phyloP scores from a whole-genome alignment of 2,329 filamentous ascomycete genomes.

The Clonostachys rosea region DNA sequence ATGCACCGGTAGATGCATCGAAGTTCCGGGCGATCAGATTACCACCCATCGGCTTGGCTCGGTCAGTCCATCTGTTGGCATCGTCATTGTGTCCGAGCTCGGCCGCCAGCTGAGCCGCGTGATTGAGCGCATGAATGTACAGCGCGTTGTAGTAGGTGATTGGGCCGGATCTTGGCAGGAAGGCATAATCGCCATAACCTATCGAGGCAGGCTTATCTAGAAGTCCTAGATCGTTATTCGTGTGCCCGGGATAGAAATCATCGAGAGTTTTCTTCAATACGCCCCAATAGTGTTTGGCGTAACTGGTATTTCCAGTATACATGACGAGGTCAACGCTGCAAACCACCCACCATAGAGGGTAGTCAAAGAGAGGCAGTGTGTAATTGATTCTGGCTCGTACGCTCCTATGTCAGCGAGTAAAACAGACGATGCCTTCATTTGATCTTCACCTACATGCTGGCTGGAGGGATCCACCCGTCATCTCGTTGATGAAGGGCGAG shows the following conservation, averaged over 20 bases:
- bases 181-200: conserved; percentile 47
- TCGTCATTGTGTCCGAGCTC: conserved; percentile 20
- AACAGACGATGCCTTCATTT: neutral
- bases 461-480: conserved; percentile 50
- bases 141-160: conserved; percentile 49
- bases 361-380: conserved; percentile 42
- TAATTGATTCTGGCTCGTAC: conserved; percentile 30
- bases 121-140: conserved; percentile 37
- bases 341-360: conserved; percentile 48
- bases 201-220: conserved; percentile 28
- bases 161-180: conserved; percentile 37
- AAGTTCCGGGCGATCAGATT: conserved; percentile 32
- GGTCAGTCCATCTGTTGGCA: conserved; percentile 29
- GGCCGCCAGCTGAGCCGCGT: conserved; percentile 35
- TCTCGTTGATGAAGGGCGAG: conserved; percentile 39
- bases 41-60: conserved; percentile 24
- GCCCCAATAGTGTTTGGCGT: conserved; percentile 32
- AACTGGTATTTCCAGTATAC: conserved; percentile 40
- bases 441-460: conserved; percentile 35
- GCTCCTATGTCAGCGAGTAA: neutral
- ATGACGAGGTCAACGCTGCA: conserved; percentile 41
- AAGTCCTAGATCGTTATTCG: conserved; percentile 28
- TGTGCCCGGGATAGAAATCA: conserved; percentile 36
- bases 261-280: conserved; percentile 35
- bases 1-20: conserved; percentile 34